Conservation (phyloP, 176 grass and related monocot species). For the Aegilops bicornis region DNA sequence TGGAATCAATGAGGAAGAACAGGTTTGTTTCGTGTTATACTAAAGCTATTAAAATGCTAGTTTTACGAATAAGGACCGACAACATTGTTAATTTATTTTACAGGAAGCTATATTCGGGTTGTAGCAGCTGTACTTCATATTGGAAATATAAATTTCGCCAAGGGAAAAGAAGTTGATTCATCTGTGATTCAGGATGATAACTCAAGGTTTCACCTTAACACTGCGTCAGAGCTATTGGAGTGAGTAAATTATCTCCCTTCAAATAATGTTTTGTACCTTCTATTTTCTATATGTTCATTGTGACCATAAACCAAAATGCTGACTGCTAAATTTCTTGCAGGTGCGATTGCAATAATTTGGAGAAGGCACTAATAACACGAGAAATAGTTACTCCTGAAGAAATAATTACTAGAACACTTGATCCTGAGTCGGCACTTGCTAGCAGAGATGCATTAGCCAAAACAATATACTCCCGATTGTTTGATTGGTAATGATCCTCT, state of each 20-base stretch:
- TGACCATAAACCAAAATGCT: constrained; percentile 19
- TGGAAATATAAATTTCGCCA: constrained; percentile 96
- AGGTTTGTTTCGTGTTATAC: constrained; percentile 47
- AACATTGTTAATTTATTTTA: constrained; percentile 32
- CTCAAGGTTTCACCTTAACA: constrained; percentile 91
- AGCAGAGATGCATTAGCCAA: constrained; percentile 98
- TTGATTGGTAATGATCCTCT: constrained; percentile 77
- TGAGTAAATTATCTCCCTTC: constrained; percentile 45
- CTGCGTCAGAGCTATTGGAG: constrained; percentile 79
- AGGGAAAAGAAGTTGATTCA: constrained; percentile 94
- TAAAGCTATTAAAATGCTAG: constrained; percentile 26
- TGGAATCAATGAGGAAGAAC: constrained; percentile 95
- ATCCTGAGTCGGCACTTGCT: constrained; percentile 87
- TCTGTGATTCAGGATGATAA: constrained; percentile 92
- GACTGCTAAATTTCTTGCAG: constrained; percentile 56
- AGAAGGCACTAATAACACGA: constrained; percentile 93
- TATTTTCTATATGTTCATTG: constrained; percentile 27
- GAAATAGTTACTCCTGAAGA: constrained; percentile 99
- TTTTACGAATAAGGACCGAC: constrained; percentile 23
- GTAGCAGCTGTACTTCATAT: constrained; percentile 98
- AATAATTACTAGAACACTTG: constrained; percentile 97
- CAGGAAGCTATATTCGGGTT: constrained; percentile 97
- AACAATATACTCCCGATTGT: constrained; percentile 96
- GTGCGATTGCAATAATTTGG: constrained; percentile 79
- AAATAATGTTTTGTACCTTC: not conserved